Conservation (phyloP, 2,329 filamentous ascomycete genomes). For the Penicillium sp. region DNA sequence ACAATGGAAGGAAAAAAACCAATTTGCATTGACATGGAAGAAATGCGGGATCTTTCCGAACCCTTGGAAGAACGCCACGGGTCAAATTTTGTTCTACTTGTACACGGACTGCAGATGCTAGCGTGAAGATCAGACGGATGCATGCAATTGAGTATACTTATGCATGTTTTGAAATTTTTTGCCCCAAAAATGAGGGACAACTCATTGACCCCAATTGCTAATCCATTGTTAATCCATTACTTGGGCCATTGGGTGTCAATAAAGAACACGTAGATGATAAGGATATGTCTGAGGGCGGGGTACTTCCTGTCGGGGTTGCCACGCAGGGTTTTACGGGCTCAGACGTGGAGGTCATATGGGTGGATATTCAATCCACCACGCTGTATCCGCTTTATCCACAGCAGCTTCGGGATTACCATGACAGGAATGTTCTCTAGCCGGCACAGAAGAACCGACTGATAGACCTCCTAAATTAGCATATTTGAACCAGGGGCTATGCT, state of each 20-base stretch:
- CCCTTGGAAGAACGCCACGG: neutral
- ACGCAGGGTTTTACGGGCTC: neutral
- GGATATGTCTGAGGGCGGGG: neutral
- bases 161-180: neutral
- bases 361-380: conserved; percentile 1
- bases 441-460: neutral
- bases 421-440: neutral
- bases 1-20: conserved; percentile 58
- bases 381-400: conserved; percentile 2
- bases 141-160: neutral
- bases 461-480: neutral
- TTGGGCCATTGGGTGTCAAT: neutral
- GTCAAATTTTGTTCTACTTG: neutral
- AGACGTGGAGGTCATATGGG: conserved; percentile 1
- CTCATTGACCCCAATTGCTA: neutral
- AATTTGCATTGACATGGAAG: conserved; percentile 39
- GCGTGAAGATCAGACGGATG: neutral
- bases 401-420: conserved; percentile 3
- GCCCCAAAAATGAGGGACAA: neutral
- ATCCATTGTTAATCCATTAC: neutral
- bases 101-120: neutral
- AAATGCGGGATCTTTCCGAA: neutral
- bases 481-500: neutral
- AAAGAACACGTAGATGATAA: neutral
- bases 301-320: neutral